Conservation (phyloP, 1,284 basidiomycete species). For the Naganishia liquefaciens region DNA sequence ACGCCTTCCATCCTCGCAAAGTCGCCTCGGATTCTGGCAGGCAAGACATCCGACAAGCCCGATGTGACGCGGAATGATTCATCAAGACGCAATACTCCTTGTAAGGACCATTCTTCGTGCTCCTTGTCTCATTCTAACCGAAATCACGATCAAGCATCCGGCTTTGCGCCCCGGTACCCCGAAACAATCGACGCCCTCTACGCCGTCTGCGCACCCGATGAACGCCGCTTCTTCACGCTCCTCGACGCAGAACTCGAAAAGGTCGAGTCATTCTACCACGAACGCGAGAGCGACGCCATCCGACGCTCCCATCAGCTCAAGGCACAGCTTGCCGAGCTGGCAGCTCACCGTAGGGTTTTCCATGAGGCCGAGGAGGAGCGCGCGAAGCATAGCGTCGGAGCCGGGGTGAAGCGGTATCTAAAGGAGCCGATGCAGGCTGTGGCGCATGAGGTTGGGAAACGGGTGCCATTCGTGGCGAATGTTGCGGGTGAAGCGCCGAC, state of each 20-base stretch:
- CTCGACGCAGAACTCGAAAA: slow-evolving; percentile 76
- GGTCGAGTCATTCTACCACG: slow-evolving; percentile 77
- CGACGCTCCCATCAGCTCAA: slow-evolving; percentile 61
- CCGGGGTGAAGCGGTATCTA: slow-evolving; percentile 14
- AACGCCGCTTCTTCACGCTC: slow-evolving; percentile 70
- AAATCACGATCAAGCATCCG: neutral
- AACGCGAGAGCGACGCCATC: slow-evolving; percentile 69
- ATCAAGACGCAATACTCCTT: neutral
- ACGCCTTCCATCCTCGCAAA: slow-evolving; percentile 7
- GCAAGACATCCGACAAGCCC: neutral
- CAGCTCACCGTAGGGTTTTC: slow-evolving; percentile 67
- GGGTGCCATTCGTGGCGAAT: slow-evolving; percentile 34
- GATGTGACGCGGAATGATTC: neutral
- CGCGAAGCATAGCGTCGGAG: neutral
- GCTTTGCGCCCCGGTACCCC: slow-evolving; percentile 29
- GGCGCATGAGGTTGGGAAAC: slow-evolving; percentile 30
- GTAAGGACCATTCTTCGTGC: neutral
- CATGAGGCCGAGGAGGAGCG: slow-evolving; percentile 56
- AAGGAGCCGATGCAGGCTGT: neutral
- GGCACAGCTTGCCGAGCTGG: slow-evolving; percentile 72
- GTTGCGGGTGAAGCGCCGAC: neutral
- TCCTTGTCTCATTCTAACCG: neutral
- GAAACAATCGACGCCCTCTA: slow-evolving; percentile 48
- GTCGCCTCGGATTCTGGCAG: slow-evolving; percentile 12
- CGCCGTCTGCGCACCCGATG: slow-evolving; percentile 55